These are phyloP conservation scores for Neonectria ditissima DNA, from an alignment of 2,329 filamentous ascomycete genomes.

Conservation along the genomic window DNA sequence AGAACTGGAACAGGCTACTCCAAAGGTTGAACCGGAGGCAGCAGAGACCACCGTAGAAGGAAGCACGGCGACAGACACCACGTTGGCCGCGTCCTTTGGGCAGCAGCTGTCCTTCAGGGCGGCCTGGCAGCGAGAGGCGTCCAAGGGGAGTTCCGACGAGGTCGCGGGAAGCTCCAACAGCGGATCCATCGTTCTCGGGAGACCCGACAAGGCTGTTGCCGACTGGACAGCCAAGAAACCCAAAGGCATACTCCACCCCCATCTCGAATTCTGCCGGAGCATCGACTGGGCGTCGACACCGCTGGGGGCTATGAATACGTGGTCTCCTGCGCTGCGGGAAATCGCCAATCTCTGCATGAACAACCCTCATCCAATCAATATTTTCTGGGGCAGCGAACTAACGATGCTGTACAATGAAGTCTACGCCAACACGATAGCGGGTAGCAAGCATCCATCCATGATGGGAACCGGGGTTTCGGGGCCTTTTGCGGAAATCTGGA, in stretches of 20 bases:
- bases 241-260: slow-evolving; percentile 46
- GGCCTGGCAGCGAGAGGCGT: slow-evolving; percentile 13
- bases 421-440: slow-evolving; percentile 66
- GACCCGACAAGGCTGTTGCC: slow-evolving; percentile 49
- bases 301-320: slow-evolving; percentile 57
- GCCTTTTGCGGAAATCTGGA: slow-evolving; percentile 66
- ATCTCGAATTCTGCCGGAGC: slow-evolving; percentile 46
- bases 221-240: slow-evolving; percentile 51
- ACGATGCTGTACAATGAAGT: slow-evolving; percentile 74
- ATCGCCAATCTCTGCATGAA: slow-evolving; percentile 52
- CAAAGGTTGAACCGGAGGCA: neutral
- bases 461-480: slow-evolving; percentile 69
- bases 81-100: neutral
- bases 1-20: neutral
- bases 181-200: slow-evolving; percentile 44
- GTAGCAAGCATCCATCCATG: slow-evolving; percentile 70
- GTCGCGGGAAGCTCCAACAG: slow-evolving; percentile 44
- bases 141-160: slow-evolving; percentile 44
- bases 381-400: slow-evolving; percentile 72
- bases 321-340: slow-evolving; percentile 59
- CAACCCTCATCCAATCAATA: slow-evolving; percentile 59
- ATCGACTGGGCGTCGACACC: slow-evolving; percentile 58
- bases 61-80: neutral
- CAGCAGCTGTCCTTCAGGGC: neutral
- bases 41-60: neutral